Base-by-base conservation (phyloP, 164 flowering plant species). In the Liquidambar formosana region DNA sequence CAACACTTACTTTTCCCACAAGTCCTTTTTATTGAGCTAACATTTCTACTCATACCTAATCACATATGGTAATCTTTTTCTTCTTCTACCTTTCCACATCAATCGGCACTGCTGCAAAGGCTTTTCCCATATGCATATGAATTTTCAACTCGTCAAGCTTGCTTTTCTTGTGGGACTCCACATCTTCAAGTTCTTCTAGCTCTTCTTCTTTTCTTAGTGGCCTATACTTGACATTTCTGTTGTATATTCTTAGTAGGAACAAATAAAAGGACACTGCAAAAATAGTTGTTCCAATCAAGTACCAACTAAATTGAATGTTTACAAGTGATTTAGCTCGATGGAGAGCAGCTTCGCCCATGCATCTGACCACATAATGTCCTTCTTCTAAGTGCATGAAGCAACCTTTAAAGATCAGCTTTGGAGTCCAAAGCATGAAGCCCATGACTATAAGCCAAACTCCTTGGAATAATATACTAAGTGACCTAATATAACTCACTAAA, bases 361-460 rank as follows among this genome's bases (percentile, higher is more conserved):
- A 92, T 25, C 88, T 63, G 1, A 86, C 93, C 10, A 90, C 85
- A 9, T 63, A 1, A 49, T 86, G 95, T n/a, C 86, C 90, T 10
- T 83, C 89, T 52, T 92, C 90, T 16, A 25, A 46, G 72, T 84
- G 71, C 75, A 90, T 51, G 68, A 76, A 78, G 22, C 95, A 92
- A 4, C 89, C 95, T 69, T 90, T 90, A 0, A 90, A 80, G 0
- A 87, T 72, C 22, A 88, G 70, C 10, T 25, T 53, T 1, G 95
- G 97, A 0, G 88, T 90, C 92, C 92, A 93, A 18, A 93, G 81
- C 86, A 82, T 76, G 68, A 82, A 73, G 22, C 97, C 98, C 91
- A 85, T 87, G 49, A 86, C 60, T 43, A 84, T 81, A 10, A 89
- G 70, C 97, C 98, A 93, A 18, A 83, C 58, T 2, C 97, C 98